phyloP scores from a whole-genome alignment of 495 filamentous ascomycete genomes.

The Tuber calosporum region DNA sequence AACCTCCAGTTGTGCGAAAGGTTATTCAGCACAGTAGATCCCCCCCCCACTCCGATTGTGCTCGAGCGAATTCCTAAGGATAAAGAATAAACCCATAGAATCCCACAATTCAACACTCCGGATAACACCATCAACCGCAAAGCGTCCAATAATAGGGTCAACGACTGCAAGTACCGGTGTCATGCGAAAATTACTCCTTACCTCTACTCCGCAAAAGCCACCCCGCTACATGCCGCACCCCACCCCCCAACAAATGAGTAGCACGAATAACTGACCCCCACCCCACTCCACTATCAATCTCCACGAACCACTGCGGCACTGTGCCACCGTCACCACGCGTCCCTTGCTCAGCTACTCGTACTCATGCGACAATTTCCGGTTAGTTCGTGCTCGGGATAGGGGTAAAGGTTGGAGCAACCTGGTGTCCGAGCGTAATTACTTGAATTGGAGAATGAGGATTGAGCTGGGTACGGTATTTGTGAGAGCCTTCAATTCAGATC shows the following conservation, averaged over 20 bases:
- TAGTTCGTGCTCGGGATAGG: neutral
- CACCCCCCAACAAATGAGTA: neutral
- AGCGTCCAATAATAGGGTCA: neutral
- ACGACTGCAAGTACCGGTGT: too few species aligned
- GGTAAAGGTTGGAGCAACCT: too few species aligned
- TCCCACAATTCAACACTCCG: neutral
- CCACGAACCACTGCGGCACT: neutral
- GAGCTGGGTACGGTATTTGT: too few species aligned
- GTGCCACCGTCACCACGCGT: neutral
- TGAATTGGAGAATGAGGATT: too few species aligned
- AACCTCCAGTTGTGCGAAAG: neutral
- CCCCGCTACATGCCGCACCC: neutral
- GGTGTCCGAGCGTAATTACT: too few species aligned
- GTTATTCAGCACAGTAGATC: neutral
- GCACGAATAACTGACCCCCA: neutral
- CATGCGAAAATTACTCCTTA: neutral
- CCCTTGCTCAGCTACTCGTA: neutral
- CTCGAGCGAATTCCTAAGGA: neutral
- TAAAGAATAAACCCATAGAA: neutral
- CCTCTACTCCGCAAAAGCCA: neutral
- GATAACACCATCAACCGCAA: neutral
- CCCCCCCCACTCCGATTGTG: neutral
- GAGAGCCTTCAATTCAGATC: too few species aligned
- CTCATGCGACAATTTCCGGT: neutral
- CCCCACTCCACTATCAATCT: neutral